Evolutionary conservation across 139 green algal genomes (phyloP).

Genomic region (Coelastrella sp.): DNA sequence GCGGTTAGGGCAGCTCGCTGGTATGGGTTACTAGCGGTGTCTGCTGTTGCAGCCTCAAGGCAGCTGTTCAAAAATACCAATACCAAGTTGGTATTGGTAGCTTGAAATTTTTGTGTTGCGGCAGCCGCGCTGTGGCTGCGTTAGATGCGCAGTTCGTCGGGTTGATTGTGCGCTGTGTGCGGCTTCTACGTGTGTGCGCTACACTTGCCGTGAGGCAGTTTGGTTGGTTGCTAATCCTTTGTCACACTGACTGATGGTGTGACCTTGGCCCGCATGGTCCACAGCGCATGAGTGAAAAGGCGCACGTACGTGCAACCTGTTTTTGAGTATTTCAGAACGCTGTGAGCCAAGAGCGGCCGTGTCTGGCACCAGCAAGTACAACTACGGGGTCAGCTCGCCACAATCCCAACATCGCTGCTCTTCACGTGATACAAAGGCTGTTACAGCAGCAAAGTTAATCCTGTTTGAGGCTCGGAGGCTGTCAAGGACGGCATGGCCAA

Average conservation of each 20-base stretch:
- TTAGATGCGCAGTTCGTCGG: neutral
- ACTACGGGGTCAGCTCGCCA: too few relatives aligned
- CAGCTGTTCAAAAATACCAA: neutral
- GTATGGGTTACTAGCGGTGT: neutral
- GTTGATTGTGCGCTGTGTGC: too few relatives aligned
- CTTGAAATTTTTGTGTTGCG: neutral
- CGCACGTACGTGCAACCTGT: neutral
- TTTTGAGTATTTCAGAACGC: neutral
- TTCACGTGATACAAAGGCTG: neutral
- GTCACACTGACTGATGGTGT: neutral
- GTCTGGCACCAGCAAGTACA: too few relatives aligned
- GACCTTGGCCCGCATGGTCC: neutral
- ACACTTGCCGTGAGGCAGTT: neutral
- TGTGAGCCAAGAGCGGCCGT: too few relatives aligned
- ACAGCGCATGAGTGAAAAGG: neutral
- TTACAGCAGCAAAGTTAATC: neutral
- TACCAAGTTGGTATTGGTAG: neutral
- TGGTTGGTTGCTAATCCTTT: neutral
- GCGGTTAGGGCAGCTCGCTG: slow-evolving; percentile 11
- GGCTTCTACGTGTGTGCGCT: neutral
- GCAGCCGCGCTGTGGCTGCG: neutral
- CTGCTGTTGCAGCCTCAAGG: neutral
- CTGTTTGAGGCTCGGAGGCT: neutral
- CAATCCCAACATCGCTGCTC: too few relatives aligned
- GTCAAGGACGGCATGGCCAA: neutral